These are phyloP conservation scores for Pythium oligandrum DNA, from an alignment of 352 stramenopile genomes.

Conservation along the genomic window DNA sequence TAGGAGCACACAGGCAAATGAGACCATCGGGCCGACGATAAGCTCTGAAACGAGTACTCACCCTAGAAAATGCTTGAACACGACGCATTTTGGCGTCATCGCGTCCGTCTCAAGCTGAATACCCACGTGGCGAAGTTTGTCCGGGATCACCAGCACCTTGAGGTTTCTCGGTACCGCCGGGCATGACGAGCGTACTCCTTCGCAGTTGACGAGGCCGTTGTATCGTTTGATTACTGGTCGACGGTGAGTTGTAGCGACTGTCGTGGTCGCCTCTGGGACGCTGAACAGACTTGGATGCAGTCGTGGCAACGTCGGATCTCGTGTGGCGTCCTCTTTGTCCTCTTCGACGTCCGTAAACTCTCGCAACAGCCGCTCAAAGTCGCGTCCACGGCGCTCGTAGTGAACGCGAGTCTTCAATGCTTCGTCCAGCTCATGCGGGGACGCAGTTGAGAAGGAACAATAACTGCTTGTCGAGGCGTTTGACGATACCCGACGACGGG, in stretches of 20 bases:
- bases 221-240: constrained; percentile 13
- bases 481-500: too few species aligned
- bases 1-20: neutral
- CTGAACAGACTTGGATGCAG: too few species aligned
- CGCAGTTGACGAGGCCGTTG: constrained; percentile 13
- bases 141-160: constrained; percentile 18
- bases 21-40: neutral
- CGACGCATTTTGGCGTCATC: constrained; percentile 15
- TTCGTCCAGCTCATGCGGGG: too few species aligned
- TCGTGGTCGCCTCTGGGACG: too few species aligned
- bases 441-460: too few species aligned
- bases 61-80: constrained; percentile 34
- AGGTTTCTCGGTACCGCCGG: constrained; percentile 7
- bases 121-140: constrained; percentile 18
- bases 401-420: too few species aligned
- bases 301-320: too few species aligned
- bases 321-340: too few species aligned
- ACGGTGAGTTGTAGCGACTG: neutral
- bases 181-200: constrained; percentile 9
- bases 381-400: too few species aligned
- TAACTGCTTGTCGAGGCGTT: too few species aligned
- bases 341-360: too few species aligned
- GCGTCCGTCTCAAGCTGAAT: constrained; percentile 37
- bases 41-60: neutral
- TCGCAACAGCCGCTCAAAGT: too few species aligned